A percentile compares a stretch with the other conserved stretches of the same genome.
These are phyloP conservation scores for Simplicillium aogashimaense DNA, from an alignment of 2,329 filamentous ascomycete genomes.

Conservation along the genomic window DNA sequence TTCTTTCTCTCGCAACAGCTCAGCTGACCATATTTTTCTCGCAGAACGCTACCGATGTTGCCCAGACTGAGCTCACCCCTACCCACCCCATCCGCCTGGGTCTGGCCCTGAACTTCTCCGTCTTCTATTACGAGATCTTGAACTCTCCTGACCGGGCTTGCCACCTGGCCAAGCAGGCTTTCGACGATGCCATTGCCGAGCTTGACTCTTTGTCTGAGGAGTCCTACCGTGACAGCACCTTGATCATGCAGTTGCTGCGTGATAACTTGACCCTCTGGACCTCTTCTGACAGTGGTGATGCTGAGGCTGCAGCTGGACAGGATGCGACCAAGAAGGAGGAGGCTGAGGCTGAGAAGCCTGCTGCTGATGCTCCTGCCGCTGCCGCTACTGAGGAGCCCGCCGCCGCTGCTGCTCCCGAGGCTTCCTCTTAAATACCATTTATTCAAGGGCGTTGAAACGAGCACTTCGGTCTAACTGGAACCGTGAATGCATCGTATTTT, in stretches of 20 bases:
- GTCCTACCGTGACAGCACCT: constrained; percentile 96
- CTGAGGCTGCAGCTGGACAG: constrained; percentile 53
- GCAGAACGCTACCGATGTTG: constrained; percentile 92
- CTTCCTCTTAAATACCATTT: background rate
- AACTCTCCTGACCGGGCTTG: constrained; percentile 97
- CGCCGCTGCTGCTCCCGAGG: constrained; percentile 42
- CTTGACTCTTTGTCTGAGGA: constrained; percentile 96
- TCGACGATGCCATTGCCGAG: constrained; percentile 97
- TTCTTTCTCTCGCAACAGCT: no score
- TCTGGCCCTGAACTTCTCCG: constrained; percentile 96
- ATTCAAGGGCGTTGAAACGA: no score
- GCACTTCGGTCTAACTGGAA: no score
- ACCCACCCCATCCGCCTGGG: constrained; percentile 97
- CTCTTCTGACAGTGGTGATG: constrained; percentile 79
- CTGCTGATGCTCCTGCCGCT: constrained; percentile 30
- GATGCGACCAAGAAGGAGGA: constrained; percentile 52
- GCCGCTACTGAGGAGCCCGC: constrained; percentile 33
- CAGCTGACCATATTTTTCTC: background rate
- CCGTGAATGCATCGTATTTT: no score
- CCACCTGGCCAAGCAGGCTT: constrained; percentile 98
- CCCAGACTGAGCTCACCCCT: constrained; percentile 92
- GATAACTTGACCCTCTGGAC: constrained; percentile 99
- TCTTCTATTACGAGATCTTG: constrained; percentile 99
- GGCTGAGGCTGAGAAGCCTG: constrained; percentile 31
- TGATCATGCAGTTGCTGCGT: constrained; percentile 98